Evolutionary conservation across 768 basidiomycete genomes (phyloP).

Genomic region (Tylopilus cervinicoccineus): DNA sequence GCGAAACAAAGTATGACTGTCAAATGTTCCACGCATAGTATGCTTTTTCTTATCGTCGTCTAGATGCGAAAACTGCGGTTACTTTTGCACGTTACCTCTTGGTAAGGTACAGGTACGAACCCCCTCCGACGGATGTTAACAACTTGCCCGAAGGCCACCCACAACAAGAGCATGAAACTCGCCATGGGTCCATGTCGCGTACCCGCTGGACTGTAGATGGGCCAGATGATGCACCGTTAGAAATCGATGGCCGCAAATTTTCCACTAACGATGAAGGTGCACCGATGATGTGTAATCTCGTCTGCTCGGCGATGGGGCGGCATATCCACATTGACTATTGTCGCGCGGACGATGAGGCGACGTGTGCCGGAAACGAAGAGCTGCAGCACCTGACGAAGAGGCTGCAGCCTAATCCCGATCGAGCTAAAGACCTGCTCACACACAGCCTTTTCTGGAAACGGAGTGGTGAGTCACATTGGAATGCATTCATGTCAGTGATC

Average conservation of each 20-base stretch:
- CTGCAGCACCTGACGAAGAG: slow-evolving; percentile 42
- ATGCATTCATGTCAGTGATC: not conserved
- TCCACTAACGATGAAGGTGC: slow-evolving; percentile 52
- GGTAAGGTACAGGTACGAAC: slow-evolving; percentile 31
- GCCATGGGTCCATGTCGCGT: slow-evolving; percentile 60
- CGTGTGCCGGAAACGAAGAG: slow-evolving; percentile 40
- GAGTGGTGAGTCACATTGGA: slow-evolving; percentile 35
- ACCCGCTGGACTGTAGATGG: slow-evolving; percentile 56
- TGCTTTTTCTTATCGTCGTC: not conserved
- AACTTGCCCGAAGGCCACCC: slow-evolving; percentile 41
- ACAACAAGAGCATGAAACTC: slow-evolving; percentile 59
- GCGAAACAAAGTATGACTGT: slow-evolving; percentile 40
- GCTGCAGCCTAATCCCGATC: slow-evolving; percentile 44
- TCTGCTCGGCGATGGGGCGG: slow-evolving; percentile 54
- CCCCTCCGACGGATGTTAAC: not conserved
- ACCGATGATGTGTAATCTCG: slow-evolving; percentile 59
- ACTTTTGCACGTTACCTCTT: slow-evolving; percentile 54
- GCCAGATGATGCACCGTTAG: slow-evolving; percentile 44
- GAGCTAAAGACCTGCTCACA: slow-evolving; percentile 50
- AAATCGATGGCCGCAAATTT: slow-evolving; percentile 54
- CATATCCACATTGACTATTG: slow-evolving; percentile 59
- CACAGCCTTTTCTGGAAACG: slow-evolving; percentile 56
- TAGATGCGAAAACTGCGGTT: slow-evolving; percentile 54
- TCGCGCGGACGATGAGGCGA: slow-evolving; percentile 33
- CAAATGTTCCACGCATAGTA: not conserved